Base-by-base conservation (phyloP, 148 eudicot species). In the Cornus florida region DNA sequence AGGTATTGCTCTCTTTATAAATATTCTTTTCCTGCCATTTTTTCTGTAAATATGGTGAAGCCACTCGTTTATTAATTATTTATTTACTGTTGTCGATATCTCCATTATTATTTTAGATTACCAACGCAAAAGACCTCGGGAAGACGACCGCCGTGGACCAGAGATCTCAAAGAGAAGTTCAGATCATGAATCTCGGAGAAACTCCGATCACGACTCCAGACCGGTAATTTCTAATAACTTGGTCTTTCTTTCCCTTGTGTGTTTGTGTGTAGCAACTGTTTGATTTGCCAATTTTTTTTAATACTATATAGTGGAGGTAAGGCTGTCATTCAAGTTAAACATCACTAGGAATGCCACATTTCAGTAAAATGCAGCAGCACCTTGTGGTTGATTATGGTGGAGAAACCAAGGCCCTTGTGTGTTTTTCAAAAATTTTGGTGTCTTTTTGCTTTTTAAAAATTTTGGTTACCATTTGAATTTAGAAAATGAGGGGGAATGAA, bases 201-300 rank as follows among this genome's bases (percentile, higher is more conserved):
- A 87, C 60, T 80, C 92, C 53, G 94, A 93, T 78, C 84, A 82
- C 67, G 99, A 95, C 80, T 86, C 97, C 67, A 92, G 99, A 92
- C 97, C 97, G 84, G 99, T 93, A 87, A 83, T 24, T 69, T 56
- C 53, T 80, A 6, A 11, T 12, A 43, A 7, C 19, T 13, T 16
- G 19, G 59, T 53, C 0, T 53, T 53, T 53, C 5, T 53, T 53
- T 53, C 28, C 28, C 28, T 28, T 28, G 28, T 53, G 28, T 39
- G 19, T 1, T 41, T 72, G 59, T 62, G 10, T 70, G 56, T 75
- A 32, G 19, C 53, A 69, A 68, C 35, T 39, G 35, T 20, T 31
- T 60, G 20, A 33, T 31, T 16, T 0, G 64, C 17, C 64, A 57
- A 57, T 14, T 62, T 62, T 62, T n/a, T 10, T 62, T 19, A n/a